Evolutionary conservation across 441 rosid species (phyloP), one percentile per base, ranked within the genome.

Genomic region (Cnidoscolus chayamansa): DNA sequence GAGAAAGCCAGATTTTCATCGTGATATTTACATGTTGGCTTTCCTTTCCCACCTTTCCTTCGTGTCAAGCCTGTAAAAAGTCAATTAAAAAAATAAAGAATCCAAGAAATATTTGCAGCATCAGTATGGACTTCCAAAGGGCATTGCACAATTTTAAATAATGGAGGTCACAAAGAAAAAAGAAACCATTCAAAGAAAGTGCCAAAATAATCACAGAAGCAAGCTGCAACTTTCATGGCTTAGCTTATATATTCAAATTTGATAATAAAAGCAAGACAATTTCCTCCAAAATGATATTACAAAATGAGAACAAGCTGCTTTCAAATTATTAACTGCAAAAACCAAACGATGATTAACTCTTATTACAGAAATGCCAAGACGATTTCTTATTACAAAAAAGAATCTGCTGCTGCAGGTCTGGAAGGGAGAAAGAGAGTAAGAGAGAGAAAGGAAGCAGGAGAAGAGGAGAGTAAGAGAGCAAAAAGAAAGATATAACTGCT

Each of bases 21-120:
- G 15, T 32, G 9, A 3, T 4, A n/a, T 66, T 82, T 86, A 94
- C 96, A 92, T 92, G 84, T 90, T 94, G 65, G 97, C 90, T 81
- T 94, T 92, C 85, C 92, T 90, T 80, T 92, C 97, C 96, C 97
- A 90, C 72, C 97, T 81, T 74, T 92, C 97, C 85, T 87, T 94
- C 0, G 94, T 84, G 77, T 89, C 97, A 58, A 94, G 96, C 83
- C 97, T 94, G 74, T 66, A 30, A 75, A 72, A 56, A 74, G 8
- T 49, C 49, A 13, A 40, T 0, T 32, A 17, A 19, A 51, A 12
- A 10, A 37, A 65, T 7, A 0, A 16, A 37, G 9, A 25, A 62
- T 35, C 30, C 54, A 12, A 55, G 10, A 53, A 67, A 16, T 15
- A 16, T 25, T n/a, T 25, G 20, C 19, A 32, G 32, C 50, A 51